phyloP scores from a whole-genome alignment of 768 basidiomycete species.

The Fomitopsis pulvina region DNA sequence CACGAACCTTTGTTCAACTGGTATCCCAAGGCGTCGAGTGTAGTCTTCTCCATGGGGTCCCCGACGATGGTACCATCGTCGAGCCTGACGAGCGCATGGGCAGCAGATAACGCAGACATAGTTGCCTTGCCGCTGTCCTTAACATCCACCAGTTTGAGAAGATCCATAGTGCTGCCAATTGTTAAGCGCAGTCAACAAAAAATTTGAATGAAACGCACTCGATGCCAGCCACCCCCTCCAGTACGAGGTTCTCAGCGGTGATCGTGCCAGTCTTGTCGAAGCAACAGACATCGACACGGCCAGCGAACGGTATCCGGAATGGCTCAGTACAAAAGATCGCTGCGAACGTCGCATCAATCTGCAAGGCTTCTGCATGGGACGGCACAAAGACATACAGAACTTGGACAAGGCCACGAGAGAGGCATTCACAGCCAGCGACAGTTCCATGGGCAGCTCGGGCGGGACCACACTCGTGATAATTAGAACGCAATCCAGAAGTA shows the following conservation, averaged over 20 bases:
- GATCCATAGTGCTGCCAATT: conserved; percentile 46
- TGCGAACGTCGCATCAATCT: conserved; percentile 24
- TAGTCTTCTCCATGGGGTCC: conserved; percentile 99
- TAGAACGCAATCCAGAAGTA: conserved; percentile 90
- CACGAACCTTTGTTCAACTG: conserved; percentile 57
- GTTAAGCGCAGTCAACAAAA: not conserved
- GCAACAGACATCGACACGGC: conserved; percentile 95
- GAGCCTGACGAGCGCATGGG: conserved; percentile 89
- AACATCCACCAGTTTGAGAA: conserved; percentile 66
- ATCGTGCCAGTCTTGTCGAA: conserved; percentile 99
- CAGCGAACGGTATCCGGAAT: conserved; percentile 94
- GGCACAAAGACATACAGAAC: conserved; percentile 51
- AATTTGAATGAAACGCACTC: conserved; percentile 49
- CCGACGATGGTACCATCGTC: conserved; percentile 94
- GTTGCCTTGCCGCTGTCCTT: conserved; percentile 74
- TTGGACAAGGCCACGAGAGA: conserved; percentile 91
- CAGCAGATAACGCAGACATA: conserved; percentile 82
- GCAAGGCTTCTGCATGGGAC: too few relatives aligned
- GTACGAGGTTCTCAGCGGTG: conserved; percentile 89
- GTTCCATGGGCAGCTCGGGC: conserved; percentile 96
- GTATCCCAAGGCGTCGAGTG: conserved; percentile 89
- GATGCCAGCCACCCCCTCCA: conserved; percentile 90
- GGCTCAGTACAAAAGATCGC: conserved; percentile 99
- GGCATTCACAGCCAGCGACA: conserved; percentile 93
- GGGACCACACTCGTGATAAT: conserved; percentile 98